Evolutionary conservation across 139 green algal species (phyloP), one percentile per base, ranked within the genome.

Genomic region (Penium margaritaceum): DNA sequence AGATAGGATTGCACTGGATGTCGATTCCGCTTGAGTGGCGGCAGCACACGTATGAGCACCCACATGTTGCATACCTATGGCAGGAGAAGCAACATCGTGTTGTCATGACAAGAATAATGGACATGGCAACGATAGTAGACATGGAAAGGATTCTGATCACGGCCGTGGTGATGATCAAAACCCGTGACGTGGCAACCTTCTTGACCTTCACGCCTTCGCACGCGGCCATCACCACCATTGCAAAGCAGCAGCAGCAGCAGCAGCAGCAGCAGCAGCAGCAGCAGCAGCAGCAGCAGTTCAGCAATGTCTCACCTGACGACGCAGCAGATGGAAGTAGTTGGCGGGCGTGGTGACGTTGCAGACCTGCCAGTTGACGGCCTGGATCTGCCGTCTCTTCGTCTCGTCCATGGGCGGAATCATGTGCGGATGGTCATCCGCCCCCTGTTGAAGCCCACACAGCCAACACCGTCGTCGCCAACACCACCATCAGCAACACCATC

Each of bases 261-360:
- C 41, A 51, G 41, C 41, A 51, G 9, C 12, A 12, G 9, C 41
- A 51, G 9, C 41, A 51, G 9, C 12, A 51, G 41, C 41, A 51
- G 9, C 41, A 51, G 12, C 41, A 51, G 41, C 41, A 51, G 41
- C 41, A 21, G 41, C 41, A 51, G 9, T 51, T n/a, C n/a, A n/a
- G n/a, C n/a, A n/a, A n/a, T n/a, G n/a, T 5, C 60, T 4, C 30
- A 79, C 57, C 67, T 82, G 75, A 1, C 82, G 70, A n/a, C 93
- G 83, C 51, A 98, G 87, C 36, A 96, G 82, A 64, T 97, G 92
- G 90, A 96, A 98, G 87, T 98, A 98, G 83, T 98, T 98, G 62
- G 90, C 93, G 1, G 94, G 94, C 15, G 94, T 98, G 37, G 94
- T 96, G 74, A 85, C 86, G 86, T 98, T 98, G 64, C 91, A 87